Evolutionary conservation across 306 rosid genomes (phyloP).

Genomic region (Acacia acuminata): DNA sequence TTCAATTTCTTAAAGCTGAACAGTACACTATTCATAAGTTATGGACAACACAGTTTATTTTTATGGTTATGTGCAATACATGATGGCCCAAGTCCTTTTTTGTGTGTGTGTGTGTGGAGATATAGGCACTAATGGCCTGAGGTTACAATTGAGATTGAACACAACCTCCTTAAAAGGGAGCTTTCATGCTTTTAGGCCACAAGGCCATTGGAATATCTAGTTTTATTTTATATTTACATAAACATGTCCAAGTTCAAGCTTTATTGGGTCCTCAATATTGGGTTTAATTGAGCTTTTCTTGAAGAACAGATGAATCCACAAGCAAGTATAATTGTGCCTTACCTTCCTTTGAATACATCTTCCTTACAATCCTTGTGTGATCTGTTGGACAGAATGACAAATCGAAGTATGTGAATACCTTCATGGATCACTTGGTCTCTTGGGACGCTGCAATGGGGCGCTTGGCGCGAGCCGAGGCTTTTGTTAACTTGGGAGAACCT

Average conservation of each 20-base stretch:
- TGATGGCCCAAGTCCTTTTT: neutral
- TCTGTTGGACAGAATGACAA: constrained; percentile 73
- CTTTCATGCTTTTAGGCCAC: too few relatives aligned
- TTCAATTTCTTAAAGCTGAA: neutral
- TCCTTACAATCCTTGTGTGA: constrained; percentile 19
- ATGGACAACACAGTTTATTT: neutral
- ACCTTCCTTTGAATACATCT: constrained; percentile 12
- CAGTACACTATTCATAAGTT: neutral
- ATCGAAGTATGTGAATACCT: constrained; percentile 69
- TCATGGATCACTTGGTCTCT: constrained; percentile 84
- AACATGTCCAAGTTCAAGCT: neutral
- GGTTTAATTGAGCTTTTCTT: neutral
- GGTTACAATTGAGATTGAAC: too few relatives aligned
- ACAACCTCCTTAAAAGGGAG: too few relatives aligned
- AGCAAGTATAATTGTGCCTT: neutral
- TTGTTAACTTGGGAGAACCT: constrained; percentile 90
- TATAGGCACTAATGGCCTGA: too few relatives aligned
- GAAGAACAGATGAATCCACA: neutral
- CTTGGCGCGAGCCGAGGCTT: constrained; percentile 67
- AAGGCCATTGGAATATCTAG: too few relatives aligned
- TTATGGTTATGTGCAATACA: neutral
- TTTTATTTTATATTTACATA: too few relatives aligned
- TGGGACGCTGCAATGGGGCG: constrained; percentile 79
- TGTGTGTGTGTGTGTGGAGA: too few relatives aligned
- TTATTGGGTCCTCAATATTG: neutral